Percentiles rank a stretch among this genome's conserved stretches.
Conservation (phyloP, 2,329 filamentous ascomycete genomes). For the Arthrobotrys sphaeroides region DNA sequence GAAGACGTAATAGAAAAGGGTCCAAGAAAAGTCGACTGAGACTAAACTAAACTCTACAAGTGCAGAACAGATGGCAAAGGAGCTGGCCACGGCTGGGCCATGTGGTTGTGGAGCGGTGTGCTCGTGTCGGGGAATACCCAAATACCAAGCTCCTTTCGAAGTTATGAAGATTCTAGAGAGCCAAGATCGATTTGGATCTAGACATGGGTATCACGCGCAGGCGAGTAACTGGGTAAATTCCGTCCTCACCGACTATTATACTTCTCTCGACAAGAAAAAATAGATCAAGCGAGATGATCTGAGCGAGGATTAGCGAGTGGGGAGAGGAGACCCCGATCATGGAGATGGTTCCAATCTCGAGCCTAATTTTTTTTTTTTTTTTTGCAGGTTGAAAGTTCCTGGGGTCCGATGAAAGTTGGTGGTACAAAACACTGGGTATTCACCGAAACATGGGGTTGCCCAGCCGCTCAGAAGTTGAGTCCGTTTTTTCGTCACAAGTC, state of each 20-base stretch:
- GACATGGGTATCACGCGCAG: not conserved
- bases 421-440: slow-evolving; percentile 34
- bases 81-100: slow-evolving; percentile 1
- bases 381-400: not conserved
- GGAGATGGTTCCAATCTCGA: slow-evolving; percentile 5
- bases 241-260: not conserved
- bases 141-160: not conserved
- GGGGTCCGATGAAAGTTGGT: not conserved
- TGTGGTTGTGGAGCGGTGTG: not conserved
- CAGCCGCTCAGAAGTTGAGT: not conserved
- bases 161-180: not conserved
- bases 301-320: slow-evolving; percentile 1
- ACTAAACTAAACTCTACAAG: slow-evolving; percentile 8
- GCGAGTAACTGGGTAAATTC: slow-evolving; percentile 17
- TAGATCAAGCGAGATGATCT: slow-evolving; percentile 7
- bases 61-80: slow-evolving; percentile 1
- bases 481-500: slow-evolving; percentile 4
- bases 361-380: too few relatives aligned
- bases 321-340: not conserved
- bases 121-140: slow-evolving; percentile 8
- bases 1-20: slow-evolving; percentile 10
- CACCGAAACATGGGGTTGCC: slow-evolving; percentile 34
- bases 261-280: not conserved
- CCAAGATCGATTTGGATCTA: slow-evolving; percentile 1
- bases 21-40: slow-evolving; percentile 3